Evolutionary conservation across 1,284 basidiomycete genomes (phyloP).

Genomic region (Naganishia cerealis): DNA sequence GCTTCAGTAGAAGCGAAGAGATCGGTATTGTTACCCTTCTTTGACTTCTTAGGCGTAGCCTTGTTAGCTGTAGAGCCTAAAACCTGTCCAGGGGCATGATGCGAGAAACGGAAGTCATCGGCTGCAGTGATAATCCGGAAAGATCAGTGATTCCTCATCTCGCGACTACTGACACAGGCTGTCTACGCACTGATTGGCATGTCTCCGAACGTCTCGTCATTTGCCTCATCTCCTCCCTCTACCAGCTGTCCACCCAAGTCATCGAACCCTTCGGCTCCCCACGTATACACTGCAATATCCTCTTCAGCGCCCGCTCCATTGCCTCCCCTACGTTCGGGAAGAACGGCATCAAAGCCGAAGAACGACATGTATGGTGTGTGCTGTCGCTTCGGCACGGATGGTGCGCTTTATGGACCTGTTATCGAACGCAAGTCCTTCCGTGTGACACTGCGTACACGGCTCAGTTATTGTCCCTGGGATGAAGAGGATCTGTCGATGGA

Average conservation of each 20-base stretch:
- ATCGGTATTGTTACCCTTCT: constrained; percentile 37
- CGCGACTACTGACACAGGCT: not conserved
- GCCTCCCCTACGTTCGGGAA: constrained; percentile 43
- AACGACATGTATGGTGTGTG: constrained; percentile 49
- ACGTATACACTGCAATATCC: constrained; percentile 63
- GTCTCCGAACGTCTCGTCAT: constrained; percentile 92
- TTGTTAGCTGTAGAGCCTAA: constrained; percentile 25
- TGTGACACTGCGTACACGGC: not conserved
- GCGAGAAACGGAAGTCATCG: constrained; percentile 87
- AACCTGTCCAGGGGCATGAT: constrained; percentile 45
- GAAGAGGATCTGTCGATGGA: not conserved
- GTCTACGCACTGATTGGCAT: constrained; percentile 64
- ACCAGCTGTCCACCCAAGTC: constrained; percentile 82
- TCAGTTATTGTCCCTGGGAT: not conserved
- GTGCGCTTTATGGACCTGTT: not conserved
- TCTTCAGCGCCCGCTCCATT: constrained; percentile 54
- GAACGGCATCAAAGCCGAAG: constrained; percentile 53
- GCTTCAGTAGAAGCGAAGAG: constrained; percentile 54
- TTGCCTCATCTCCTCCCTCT: constrained; percentile 84
- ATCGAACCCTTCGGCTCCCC: constrained; percentile 70
- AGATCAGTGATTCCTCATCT: not conserved
- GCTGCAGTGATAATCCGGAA: constrained; percentile 57
- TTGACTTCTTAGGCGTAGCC: constrained; percentile 25
- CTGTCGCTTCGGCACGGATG: not conserved
- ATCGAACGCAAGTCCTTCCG: not conserved